A percentile compares a stretch with the other conserved stretches of the same genome.
These are phyloP conservation scores for Pyricularia pennisetigena DNA, from an alignment of 2,329 filamentous ascomycete genomes.

Conservation along the genomic window DNA sequence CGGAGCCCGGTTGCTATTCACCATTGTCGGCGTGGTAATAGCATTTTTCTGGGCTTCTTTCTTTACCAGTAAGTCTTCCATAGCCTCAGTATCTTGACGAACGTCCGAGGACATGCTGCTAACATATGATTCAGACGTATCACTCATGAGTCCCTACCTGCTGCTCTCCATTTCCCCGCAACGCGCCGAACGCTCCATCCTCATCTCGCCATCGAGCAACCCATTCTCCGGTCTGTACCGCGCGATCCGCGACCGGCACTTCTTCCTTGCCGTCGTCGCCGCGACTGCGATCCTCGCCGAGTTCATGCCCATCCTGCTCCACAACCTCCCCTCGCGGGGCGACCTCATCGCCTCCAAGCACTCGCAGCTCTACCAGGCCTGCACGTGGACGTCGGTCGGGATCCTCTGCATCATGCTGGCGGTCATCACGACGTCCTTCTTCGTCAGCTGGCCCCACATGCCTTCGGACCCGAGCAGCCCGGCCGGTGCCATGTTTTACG, in stretches of 20 bases:
- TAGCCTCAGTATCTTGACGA: neutral
- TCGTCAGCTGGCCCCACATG: constrained; percentile 23
- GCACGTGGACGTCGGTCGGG: constrained; percentile 20
- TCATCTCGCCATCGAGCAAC: constrained; percentile 20
- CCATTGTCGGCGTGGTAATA: constrained; percentile 25
- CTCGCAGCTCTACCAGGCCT: constrained; percentile 19
- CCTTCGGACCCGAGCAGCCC: constrained; percentile 25
- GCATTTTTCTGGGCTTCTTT: constrained; percentile 27
- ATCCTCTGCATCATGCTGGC: constrained; percentile 26
- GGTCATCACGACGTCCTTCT: constrained; percentile 21
- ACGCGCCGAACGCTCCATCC: constrained; percentile 20
- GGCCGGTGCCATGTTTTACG: constrained; percentile 23
- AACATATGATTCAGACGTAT: constrained; percentile 18
- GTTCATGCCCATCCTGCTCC: constrained; percentile 25
- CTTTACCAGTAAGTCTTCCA: constrained; percentile 20
- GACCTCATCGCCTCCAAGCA: constrained; percentile 18
- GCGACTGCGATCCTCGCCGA: constrained; percentile 24
- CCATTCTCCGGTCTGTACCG: constrained; percentile 22
- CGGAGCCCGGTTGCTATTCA: constrained; percentile 29
- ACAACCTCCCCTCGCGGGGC: constrained; percentile 25
- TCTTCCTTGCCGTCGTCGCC: constrained; percentile 21
- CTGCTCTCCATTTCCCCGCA: constrained; percentile 18
- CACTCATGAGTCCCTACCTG: constrained; percentile 26
- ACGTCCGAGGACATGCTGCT: neutral
- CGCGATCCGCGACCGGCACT: constrained; percentile 20